A percentile compares a stretch with the other conserved stretches of the same genome.
Evolutionary conservation across 371 early-diverging fungal species (phyloP).

Genomic region (Enterospora canceri): DNA sequence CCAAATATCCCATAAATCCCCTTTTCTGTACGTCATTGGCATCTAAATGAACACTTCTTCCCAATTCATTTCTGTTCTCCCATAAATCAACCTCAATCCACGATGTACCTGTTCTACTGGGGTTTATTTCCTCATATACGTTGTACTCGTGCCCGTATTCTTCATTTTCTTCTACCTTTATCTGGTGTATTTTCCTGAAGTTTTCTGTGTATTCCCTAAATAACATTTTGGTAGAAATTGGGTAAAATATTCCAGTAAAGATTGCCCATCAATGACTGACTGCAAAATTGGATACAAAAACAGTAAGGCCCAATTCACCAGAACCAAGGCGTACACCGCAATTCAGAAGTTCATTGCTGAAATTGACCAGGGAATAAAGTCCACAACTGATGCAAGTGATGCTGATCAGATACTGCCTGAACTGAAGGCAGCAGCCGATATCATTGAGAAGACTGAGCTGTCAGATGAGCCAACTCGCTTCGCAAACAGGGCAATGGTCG

Average conservation of each 20-base stretch:
- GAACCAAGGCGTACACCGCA: conserved; percentile 14
- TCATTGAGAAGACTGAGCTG: conserved; percentile 12
- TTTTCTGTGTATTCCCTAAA: too few species aligned
- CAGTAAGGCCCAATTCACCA: neutral
- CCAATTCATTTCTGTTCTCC: too few species aligned
- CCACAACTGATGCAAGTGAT: neutral
- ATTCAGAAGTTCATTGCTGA: conserved; percentile 21
- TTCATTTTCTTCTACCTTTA: neutral
- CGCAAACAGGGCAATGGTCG: conserved; percentile 31
- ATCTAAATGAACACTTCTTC: too few species aligned
- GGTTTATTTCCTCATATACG: neutral
- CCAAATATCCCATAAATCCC: too few species aligned
- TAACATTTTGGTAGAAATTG: too few species aligned
- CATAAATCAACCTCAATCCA: too few species aligned
- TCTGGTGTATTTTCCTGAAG: too few species aligned
- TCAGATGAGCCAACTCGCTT: conserved; percentile 13
- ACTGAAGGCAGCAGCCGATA: neutral
- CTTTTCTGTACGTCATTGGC: too few species aligned
- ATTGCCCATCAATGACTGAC: too few species aligned
- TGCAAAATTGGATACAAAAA: neutral
- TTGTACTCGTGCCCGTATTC: neutral
- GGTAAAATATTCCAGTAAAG: too few species aligned
- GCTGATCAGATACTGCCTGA: neutral
- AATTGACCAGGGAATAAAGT: conserved; percentile 4
- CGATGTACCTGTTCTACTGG: too few species aligned